Evolutionary conservation across 352 stramenopile species (phyloP).

Genomic region (Globisporangium solare): DNA sequence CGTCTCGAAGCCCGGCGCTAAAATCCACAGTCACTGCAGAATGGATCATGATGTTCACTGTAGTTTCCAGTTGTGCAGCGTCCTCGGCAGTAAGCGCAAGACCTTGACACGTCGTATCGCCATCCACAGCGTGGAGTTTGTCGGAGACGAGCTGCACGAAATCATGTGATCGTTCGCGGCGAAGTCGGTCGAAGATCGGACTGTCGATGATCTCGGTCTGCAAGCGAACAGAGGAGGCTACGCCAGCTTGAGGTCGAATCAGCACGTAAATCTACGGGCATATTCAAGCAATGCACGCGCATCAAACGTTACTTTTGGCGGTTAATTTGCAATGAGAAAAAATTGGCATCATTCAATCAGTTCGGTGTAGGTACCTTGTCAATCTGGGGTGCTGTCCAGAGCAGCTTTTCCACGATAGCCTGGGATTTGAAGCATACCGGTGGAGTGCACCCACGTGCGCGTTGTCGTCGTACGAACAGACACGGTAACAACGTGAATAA

Average conservation of each 20-base stretch:
- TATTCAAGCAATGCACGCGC: no score
- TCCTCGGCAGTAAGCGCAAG: slow-evolving; percentile 53
- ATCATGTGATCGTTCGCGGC: slow-evolving; percentile 34
- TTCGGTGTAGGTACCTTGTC: no score
- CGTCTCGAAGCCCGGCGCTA: slow-evolving; percentile 74
- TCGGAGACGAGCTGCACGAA: slow-evolving; percentile 39
- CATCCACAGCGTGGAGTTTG: slow-evolving; percentile 61
- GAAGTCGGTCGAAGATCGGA: slow-evolving; percentile 68
- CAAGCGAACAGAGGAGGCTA: slow-evolving; percentile 39
- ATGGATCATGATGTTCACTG: slow-evolving; percentile 72
- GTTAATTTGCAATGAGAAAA: no score
- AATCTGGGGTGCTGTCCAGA: no score
- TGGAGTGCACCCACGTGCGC: no score
- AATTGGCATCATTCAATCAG: no score
- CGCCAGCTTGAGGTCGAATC: slow-evolving; percentile 71
- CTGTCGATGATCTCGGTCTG: slow-evolving; percentile 76
- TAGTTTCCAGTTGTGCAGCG: slow-evolving; percentile 28
- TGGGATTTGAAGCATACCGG: no score
- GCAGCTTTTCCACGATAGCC: no score
- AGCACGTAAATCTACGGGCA: slow-evolving; percentile 57
- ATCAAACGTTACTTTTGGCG: no score
- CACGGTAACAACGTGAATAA: no score
- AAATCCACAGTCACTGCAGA: slow-evolving; percentile 77
- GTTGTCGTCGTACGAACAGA: no score
- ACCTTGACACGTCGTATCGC: slow-evolving; percentile 58